A percentile compares a stretch with the other conserved stretches of the same genome.
phyloP scores from a whole-genome alignment of 139 green algal species.

The Chlamydomonas sp. region DNA sequence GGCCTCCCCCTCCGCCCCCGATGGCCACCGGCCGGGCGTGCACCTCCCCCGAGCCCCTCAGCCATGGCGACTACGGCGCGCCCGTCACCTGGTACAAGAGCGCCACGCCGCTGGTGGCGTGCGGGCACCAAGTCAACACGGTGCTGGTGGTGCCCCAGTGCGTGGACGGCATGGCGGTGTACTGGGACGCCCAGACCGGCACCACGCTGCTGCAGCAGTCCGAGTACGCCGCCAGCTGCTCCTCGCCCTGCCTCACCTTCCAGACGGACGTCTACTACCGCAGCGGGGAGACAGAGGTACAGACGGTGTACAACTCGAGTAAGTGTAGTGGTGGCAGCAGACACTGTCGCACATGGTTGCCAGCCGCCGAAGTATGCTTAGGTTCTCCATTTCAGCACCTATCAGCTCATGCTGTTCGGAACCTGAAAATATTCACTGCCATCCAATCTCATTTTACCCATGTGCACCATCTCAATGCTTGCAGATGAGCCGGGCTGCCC shows the following conservation, averaged over 20 bases:
- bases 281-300: background rate
- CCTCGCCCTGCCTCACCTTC: slow-evolving; percentile 17
- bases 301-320: slow-evolving; percentile 6
- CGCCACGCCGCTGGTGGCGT: background rate
- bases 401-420: too few relatives aligned
- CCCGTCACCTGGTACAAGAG: background rate
- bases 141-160: slow-evolving; percentile 21
- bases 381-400: too few relatives aligned
- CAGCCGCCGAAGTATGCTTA: too few relatives aligned
- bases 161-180: background rate
- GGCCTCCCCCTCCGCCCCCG: background rate
- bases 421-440: too few relatives aligned
- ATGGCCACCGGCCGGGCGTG: background rate
- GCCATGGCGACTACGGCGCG: background rate
- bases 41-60: background rate
- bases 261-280: slow-evolving; percentile 3
- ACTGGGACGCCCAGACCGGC: slow-evolving; percentile 16
- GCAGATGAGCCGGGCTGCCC: background rate
- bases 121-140: slow-evolving; percentile 6
- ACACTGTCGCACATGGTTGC: too few relatives aligned
- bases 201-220: background rate
- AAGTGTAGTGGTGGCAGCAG: background rate
- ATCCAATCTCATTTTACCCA: too few relatives aligned
- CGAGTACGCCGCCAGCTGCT: background rate
- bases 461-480: background rate